Percentiles rank a stretch among this genome's conserved stretches.
Conservation (phyloP, 1,284 basidiomycete species). For the Ustilago trichophora region DNA sequence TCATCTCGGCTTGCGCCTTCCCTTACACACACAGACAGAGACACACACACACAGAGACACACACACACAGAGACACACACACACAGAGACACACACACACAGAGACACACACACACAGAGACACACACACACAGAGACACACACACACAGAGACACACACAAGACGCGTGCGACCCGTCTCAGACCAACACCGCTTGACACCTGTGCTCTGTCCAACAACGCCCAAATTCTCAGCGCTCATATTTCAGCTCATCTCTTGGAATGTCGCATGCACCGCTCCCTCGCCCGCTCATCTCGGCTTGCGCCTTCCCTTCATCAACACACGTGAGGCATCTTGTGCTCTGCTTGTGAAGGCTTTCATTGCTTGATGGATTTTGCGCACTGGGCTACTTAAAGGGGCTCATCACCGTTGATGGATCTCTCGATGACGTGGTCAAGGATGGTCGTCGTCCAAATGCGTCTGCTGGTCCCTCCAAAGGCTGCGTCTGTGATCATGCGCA, state of each 20-base stretch:
- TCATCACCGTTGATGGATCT: background rate
- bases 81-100: too few species aligned
- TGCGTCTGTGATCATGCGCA: constrained; percentile 19
- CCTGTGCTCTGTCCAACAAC: too few species aligned
- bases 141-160: too few species aligned
- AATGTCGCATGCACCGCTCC: background rate
- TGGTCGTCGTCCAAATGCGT: constrained; percentile 20
- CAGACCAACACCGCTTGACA: constrained; percentile 11
- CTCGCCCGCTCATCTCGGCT: too few species aligned
- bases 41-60: background rate
- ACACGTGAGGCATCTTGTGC: too few species aligned
- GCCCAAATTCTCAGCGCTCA: background rate
- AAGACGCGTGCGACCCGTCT: background rate
- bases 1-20: too few species aligned
- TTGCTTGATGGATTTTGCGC: too few species aligned
- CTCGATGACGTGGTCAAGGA: constrained; percentile 22
- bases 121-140: too few species aligned
- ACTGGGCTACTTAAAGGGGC: too few species aligned
- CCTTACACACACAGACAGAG: background rate
- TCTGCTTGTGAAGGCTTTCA: too few species aligned
- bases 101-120: too few species aligned
- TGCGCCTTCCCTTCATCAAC: too few species aligned
- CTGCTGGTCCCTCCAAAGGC: constrained; percentile 15
- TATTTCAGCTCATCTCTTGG: background rate
- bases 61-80: background rate